Evolutionary conservation across 2,329 filamentous ascomycete genomes (phyloP).

Genomic region (Arthrinium phaeospermum): DNA sequence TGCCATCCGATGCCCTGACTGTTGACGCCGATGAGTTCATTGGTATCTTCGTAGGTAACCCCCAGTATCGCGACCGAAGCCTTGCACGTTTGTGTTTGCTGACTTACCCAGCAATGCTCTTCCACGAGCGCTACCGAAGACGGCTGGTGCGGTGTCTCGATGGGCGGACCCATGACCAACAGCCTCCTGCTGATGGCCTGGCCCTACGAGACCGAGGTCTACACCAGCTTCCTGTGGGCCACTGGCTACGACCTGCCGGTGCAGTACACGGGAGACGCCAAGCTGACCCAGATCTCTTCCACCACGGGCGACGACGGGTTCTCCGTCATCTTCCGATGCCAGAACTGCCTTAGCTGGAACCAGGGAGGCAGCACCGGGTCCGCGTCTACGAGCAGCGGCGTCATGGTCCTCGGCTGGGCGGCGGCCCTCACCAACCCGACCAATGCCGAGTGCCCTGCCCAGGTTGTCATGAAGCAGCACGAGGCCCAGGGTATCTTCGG

Average conservation of each 20-base stretch:
- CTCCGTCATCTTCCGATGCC: constrained; percentile 69
- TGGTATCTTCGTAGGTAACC: constrained; percentile 45
- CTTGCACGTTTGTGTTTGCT: not conserved
- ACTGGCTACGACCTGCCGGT: constrained; percentile 64
- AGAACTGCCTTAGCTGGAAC: constrained; percentile 61
- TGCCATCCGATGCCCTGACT: constrained; percentile 55
- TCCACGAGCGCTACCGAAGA: constrained; percentile 50
- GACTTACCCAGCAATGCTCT: constrained; percentile 47
- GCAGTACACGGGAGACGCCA: constrained; percentile 66
- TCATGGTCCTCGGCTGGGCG: constrained; percentile 61
- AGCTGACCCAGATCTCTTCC: constrained; percentile 64
- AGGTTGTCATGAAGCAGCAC: constrained; percentile 57
- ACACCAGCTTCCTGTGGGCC: constrained; percentile 63
- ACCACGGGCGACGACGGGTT: constrained; percentile 63
- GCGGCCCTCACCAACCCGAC: constrained; percentile 52
- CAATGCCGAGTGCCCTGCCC: constrained; percentile 49
- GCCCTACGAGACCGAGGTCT: constrained; percentile 57
- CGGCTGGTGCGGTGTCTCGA: constrained; percentile 64
- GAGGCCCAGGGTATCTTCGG: constrained; percentile 62
- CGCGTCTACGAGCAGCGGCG: constrained; percentile 50
- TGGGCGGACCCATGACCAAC: constrained; percentile 63
- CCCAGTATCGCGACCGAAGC: not conserved
- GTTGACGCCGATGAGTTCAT: constrained; percentile 62
- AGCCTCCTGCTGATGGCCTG: constrained; percentile 64
- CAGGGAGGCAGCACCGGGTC: constrained; percentile 51